phyloP scores from a whole-genome alignment of 139 green algal species.

The Edaphochlamys debaryana region DNA sequence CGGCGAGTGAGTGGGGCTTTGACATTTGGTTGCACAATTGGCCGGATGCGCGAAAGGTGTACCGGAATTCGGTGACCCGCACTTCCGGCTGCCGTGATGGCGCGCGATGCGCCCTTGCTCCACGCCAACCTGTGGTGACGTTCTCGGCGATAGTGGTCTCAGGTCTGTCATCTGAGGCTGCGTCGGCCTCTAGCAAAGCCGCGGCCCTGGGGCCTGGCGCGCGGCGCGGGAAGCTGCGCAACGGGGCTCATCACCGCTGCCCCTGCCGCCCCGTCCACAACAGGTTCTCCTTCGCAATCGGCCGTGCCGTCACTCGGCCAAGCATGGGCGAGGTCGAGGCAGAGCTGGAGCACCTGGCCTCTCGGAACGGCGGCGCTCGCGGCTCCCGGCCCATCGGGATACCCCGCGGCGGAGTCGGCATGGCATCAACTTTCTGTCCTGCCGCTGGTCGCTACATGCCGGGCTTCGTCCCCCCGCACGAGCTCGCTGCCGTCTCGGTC shows the following conservation, averaged over 20 bases:
- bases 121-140: no score
- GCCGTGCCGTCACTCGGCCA: neutral
- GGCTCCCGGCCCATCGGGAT: slow-evolving; percentile 30
- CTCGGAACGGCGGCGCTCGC: neutral
- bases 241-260: no score
- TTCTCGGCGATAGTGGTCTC: no score
- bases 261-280: no score
- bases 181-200: no score
- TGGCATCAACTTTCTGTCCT: slow-evolving; percentile 4
- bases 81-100: no score
- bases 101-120: no score
- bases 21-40: neutral
- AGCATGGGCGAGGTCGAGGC: slow-evolving; percentile 1
- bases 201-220: no score
- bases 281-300: slow-evolving; percentile 14
- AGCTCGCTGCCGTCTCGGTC: neutral
- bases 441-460: slow-evolving; percentile 18
- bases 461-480: slow-evolving; percentile 29
- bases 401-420: neutral
- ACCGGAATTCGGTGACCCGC: no score
- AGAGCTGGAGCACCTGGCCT: slow-evolving; percentile 2
- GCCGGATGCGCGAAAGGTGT: no score
- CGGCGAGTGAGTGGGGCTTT: neutral
- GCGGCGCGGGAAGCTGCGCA: no score
- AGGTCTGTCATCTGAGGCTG: no score